phyloP scores from a whole-genome alignment of 768 basidiomycete genomes.

The Boletus fagicola region DNA sequence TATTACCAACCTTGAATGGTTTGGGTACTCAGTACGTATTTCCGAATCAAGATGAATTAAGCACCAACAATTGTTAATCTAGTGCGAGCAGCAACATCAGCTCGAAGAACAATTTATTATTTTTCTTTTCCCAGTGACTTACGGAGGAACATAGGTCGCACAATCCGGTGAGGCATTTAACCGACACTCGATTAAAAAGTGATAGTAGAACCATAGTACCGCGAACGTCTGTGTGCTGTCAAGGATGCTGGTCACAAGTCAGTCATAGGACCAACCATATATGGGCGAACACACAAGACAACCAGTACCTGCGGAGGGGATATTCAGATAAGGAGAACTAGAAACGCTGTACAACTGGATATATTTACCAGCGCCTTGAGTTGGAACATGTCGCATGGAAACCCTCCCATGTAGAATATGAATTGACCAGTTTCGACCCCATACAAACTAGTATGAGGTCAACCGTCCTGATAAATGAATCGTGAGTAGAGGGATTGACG shows the following conservation, averaged over 20 bases:
- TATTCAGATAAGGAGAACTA: background rate
- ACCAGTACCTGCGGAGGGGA: background rate
- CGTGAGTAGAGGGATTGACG: background rate
- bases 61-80: conserved; percentile 1
- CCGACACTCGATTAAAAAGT: conserved; percentile 13
- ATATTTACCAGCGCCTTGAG: background rate
- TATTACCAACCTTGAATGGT: background rate
- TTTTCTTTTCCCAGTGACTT: background rate
- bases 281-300: conserved; percentile 3
- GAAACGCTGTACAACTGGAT: background rate
- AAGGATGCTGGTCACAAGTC: conserved; percentile 7
- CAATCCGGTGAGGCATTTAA: background rate
- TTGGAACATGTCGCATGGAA: background rate
- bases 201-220: background rate
- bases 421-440: background rate
- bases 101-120: background rate
- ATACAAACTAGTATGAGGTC: background rate
- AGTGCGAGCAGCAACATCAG: background rate
- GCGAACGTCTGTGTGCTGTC: conserved; percentile 5
- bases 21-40: background rate
- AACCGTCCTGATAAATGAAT: background rate
- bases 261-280: background rate
- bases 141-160: conserved; percentile 2
- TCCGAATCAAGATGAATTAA: background rate
- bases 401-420: background rate